Percentiles rank a stretch among this genome's conserved stretches.
Evolutionary conservation across 495 filamentous ascomycete genomes (phyloP).

Genomic region (Hypoxylon intermedium): DNA sequence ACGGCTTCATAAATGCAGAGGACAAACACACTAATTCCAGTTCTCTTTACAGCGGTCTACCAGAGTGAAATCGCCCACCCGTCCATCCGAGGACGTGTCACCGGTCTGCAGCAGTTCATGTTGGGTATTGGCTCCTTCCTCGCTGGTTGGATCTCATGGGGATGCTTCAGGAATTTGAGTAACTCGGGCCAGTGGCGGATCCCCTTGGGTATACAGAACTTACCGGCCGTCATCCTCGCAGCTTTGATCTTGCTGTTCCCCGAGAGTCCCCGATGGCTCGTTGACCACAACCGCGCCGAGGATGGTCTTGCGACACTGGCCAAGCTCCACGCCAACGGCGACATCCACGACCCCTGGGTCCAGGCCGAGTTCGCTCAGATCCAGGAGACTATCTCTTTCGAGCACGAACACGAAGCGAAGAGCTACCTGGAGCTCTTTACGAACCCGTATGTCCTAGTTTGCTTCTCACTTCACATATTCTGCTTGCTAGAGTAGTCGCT

Average conservation of each 20-base stretch:
- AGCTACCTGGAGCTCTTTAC: constrained; percentile 71
- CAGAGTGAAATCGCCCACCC: constrained; percentile 60
- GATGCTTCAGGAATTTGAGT: constrained; percentile 42
- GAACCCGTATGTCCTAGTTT: constrained; percentile 42
- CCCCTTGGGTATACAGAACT: constrained; percentile 63
- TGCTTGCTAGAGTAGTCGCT: background rate
- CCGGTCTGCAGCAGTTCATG: constrained; percentile 68
- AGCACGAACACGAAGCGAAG: constrained; percentile 70
- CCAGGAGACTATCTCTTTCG: constrained; percentile 64
- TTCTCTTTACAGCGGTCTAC: constrained; percentile 53
- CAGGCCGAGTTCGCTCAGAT: constrained; percentile 71
- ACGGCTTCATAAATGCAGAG: constrained; percentile 31
- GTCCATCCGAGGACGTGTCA: constrained; percentile 60
- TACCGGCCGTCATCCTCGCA: constrained; percentile 64
- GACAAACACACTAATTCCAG: constrained; percentile 50
- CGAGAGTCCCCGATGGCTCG: constrained; percentile 66
- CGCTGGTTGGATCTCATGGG: constrained; percentile 54
- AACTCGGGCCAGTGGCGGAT: constrained; percentile 61
- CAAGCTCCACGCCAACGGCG: constrained; percentile 63
- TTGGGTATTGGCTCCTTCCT: constrained; percentile 61
- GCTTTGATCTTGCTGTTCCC: constrained; percentile 65
- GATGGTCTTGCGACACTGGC: constrained; percentile 66
- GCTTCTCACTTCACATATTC: background rate
- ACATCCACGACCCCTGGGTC: constrained; percentile 67
- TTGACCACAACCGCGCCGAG: constrained; percentile 58